These are phyloP conservation scores for Rhododendron henanense DNA, from an alignment of 148 eudicot species.

Conservation along the genomic window DNA sequence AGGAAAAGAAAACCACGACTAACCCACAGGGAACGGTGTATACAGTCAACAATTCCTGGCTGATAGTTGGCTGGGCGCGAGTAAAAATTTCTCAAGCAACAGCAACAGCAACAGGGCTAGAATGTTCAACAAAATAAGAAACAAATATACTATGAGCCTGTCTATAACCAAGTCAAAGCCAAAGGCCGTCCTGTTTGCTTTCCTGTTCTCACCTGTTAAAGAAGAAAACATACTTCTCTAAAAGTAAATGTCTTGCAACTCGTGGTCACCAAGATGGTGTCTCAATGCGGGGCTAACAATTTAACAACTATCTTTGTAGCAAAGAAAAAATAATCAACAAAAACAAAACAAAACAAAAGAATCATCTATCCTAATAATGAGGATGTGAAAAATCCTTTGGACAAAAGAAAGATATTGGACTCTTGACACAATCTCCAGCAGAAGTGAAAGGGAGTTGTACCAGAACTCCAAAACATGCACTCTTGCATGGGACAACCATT, in stretches of 20 bases:
- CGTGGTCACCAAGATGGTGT: not conserved
- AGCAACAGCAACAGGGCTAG: not conserved
- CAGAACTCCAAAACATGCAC: not conserved
- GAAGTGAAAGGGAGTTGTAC: not conserved
- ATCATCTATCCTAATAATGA: not conserved
- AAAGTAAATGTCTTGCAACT: not conserved
- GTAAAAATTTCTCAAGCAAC: not conserved
- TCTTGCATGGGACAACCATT: conserved; percentile 4
- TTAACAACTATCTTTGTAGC: not conserved
- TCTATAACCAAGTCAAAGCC: not conserved
- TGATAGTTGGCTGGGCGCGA: not conserved
- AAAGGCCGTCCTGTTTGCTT: not conserved
- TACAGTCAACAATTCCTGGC: not conserved
- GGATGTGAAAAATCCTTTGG: not conserved
- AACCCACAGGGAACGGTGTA: not conserved
- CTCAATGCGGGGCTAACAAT: not conserved
- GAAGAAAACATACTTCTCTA: not conserved
- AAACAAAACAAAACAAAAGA: not conserved
- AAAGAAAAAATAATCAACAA: not conserved
- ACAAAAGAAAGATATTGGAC: not conserved
- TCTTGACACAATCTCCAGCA: not conserved
- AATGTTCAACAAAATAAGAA: not conserved
- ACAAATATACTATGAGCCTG: not conserved
- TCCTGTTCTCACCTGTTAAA: not conserved
- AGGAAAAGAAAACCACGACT: not conserved